Conservation (phyloP, 1,284 basidiomycete genomes). For the Cutaneotrichosporon sp. region DNA sequence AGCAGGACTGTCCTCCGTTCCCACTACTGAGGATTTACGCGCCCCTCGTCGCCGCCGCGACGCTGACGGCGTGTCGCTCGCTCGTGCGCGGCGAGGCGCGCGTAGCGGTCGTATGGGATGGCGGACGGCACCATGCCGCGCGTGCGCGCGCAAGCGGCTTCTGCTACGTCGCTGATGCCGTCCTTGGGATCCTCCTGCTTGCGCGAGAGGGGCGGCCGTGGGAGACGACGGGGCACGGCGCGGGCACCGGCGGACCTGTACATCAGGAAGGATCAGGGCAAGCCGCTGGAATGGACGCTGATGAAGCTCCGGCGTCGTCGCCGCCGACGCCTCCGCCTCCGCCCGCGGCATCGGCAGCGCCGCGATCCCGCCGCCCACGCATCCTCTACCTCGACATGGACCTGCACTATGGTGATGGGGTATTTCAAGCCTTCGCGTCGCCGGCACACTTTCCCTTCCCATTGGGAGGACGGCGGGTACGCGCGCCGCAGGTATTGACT, state of each 20-base stretch:
- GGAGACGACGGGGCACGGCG: too few species aligned
- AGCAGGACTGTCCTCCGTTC: constrained; percentile 77
- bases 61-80: constrained; percentile 63
- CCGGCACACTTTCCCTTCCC: constrained; percentile 20
- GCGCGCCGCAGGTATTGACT: constrained; percentile 57
- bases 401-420: constrained; percentile 78
- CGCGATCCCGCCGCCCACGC: too few species aligned
- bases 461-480: constrained; percentile 32
- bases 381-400: constrained; percentile 89
- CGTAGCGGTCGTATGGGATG: constrained; percentile 75
- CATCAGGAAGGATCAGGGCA: too few species aligned
- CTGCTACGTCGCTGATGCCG: constrained; percentile 88
- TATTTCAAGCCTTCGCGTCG: constrained; percentile 66
- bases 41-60: constrained; percentile 66
- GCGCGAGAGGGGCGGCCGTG: constrained; percentile 25
- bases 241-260: too few species aligned
- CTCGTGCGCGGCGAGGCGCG: constrained; percentile 56
- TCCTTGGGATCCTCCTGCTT: constrained; percentile 61
- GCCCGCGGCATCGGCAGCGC: background rate
- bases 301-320: too few species aligned
- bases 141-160: constrained; percentile 75
- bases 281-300: too few species aligned
- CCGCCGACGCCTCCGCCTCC: too few species aligned
- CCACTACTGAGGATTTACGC: constrained; percentile 64
- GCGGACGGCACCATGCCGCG: constrained; percentile 54